These are phyloP conservation scores for Ceratocystiopsis sp. DNA, from an alignment of 2,329 filamentous ascomycete species.

Conservation along the genomic window DNA sequence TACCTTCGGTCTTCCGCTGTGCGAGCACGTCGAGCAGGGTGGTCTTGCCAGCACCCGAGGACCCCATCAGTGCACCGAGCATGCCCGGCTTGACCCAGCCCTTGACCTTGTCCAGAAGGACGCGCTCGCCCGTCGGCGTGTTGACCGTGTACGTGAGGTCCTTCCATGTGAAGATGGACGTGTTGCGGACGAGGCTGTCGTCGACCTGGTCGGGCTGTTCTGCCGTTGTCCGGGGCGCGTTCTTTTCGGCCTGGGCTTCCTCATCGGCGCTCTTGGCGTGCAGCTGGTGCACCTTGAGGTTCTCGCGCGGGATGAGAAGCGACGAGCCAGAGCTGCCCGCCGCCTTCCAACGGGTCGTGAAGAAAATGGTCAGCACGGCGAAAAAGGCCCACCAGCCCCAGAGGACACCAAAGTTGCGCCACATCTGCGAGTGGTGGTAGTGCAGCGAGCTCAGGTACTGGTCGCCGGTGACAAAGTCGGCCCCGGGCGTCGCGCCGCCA, in stretches of 20 bases:
- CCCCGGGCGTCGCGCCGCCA: constrained; percentile 32
- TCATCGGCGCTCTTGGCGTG: background rate
- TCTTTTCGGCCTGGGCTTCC: background rate
- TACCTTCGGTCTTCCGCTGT: constrained; percentile 61
- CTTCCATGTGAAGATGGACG: constrained; percentile 58
- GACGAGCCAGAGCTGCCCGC: constrained; percentile 1
- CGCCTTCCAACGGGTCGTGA: constrained; percentile 4
- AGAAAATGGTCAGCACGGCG: constrained; percentile 43
- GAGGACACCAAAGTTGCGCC: constrained; percentile 65
- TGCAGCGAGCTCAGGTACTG: constrained; percentile 20
- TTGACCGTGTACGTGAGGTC: constrained; percentile 54
- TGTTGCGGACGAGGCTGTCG: constrained; percentile 36
- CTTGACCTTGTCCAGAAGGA: constrained; percentile 61
- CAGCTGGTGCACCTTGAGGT: constrained; percentile 1
- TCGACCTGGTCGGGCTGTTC: background rate
- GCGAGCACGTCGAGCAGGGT: constrained; percentile 72
- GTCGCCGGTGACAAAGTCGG: constrained; percentile 32
- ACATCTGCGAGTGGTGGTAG: constrained; percentile 41
- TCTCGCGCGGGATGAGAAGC: constrained; percentile 8
- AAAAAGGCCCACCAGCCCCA: constrained; percentile 63
- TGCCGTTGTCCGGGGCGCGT: background rate
- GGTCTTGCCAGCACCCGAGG: constrained; percentile 71
- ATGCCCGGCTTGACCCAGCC: constrained; percentile 74
- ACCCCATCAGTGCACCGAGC: constrained; percentile 64
- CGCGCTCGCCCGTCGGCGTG: constrained; percentile 41